These are phyloP conservation scores for Aspergillus hancockii DNA, from an alignment of 495 filamentous ascomycete species.

Conservation along the genomic window DNA sequence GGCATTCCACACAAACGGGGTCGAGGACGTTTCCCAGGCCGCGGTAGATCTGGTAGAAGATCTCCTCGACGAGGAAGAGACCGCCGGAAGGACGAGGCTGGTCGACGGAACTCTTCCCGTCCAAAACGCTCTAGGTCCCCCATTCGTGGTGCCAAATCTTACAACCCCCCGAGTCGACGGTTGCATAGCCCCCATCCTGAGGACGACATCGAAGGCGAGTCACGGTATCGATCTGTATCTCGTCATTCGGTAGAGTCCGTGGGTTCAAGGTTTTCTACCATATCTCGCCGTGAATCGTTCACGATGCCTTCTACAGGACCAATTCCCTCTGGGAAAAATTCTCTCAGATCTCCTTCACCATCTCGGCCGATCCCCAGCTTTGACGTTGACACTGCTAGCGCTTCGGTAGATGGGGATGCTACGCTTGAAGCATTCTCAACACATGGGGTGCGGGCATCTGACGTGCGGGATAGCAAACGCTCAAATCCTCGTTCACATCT, in stretches of 20 bases:
- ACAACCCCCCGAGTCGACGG: constrained; percentile 31
- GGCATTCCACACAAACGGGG: constrained; percentile 30
- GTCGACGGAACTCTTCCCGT: constrained; percentile 25
- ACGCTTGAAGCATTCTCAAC: constrained; percentile 36
- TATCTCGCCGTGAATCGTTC: constrained; percentile 26
- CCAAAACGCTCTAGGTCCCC: constrained; percentile 35
- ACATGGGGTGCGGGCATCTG: constrained; percentile 38
- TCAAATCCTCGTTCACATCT: constrained; percentile 35
- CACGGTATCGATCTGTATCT: constrained; percentile 36
- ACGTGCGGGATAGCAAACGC: constrained; percentile 31
- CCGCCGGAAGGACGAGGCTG: constrained; percentile 34
- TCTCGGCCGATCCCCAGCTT: constrained; percentile 36
- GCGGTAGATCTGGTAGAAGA: constrained; percentile 34
- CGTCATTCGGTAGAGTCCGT: constrained; percentile 37
- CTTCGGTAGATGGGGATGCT: constrained; percentile 24
- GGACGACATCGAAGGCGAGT: constrained; percentile 31
- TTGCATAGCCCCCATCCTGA: constrained; percentile 30
- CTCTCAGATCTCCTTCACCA: constrained; percentile 40
- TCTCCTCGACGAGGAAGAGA: constrained; percentile 40
- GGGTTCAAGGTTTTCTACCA: constrained; percentile 32
- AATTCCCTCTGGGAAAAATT: constrained; percentile 29
- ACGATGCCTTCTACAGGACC: constrained; percentile 36
- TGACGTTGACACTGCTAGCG: constrained; percentile 31
- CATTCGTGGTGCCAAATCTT: constrained; percentile 29
- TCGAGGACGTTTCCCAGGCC: constrained; percentile 36